Evolutionary conservation across 768 basidiomycete species (phyloP).

Genomic region (Lactarius psammicola): DNA sequence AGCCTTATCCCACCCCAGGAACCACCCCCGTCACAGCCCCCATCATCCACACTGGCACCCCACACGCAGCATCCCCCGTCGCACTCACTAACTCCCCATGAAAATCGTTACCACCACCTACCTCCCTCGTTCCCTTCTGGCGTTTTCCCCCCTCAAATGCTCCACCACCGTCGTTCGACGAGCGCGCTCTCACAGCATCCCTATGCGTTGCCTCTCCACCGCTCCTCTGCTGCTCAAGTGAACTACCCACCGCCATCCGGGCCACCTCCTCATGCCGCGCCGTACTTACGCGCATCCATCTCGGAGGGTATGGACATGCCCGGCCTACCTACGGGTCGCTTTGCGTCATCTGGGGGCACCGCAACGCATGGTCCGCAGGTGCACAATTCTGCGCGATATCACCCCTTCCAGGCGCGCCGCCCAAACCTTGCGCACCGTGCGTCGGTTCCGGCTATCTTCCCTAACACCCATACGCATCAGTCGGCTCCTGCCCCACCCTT

Average conservation of each 20-base stretch:
- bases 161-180: slow-evolving; percentile 26
- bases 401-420: slow-evolving; percentile 24
- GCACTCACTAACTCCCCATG: slow-evolving; percentile 1
- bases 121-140: slow-evolving; percentile 19
- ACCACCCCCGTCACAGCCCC: background rate
- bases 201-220: slow-evolving; percentile 14
- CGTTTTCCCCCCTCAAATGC: slow-evolving; percentile 15
- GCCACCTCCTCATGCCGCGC: slow-evolving; percentile 18
- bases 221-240: slow-evolving; percentile 7
- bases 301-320: slow-evolving; percentile 26
- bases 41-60: slow-evolving; percentile 1
- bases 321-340: slow-evolving; percentile 12
- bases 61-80: background rate
- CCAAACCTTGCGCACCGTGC: slow-evolving; percentile 28
- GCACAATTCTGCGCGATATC: slow-evolving; percentile 12
- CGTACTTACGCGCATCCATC: slow-evolving; percentile 24
- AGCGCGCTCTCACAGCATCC: slow-evolving; percentile 22
- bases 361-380: slow-evolving; percentile 3
- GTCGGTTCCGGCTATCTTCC: slow-evolving; percentile 26
- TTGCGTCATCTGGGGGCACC: background rate
- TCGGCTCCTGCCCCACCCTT: slow-evolving; percentile 12
- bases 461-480: background rate
- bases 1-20: slow-evolving; percentile 24
- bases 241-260: slow-evolving; percentile 21
- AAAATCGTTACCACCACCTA: slow-evolving; percentile 1